Conservation (phyloP, 805 yeast species). For the Kuraishia capsulata region DNA sequence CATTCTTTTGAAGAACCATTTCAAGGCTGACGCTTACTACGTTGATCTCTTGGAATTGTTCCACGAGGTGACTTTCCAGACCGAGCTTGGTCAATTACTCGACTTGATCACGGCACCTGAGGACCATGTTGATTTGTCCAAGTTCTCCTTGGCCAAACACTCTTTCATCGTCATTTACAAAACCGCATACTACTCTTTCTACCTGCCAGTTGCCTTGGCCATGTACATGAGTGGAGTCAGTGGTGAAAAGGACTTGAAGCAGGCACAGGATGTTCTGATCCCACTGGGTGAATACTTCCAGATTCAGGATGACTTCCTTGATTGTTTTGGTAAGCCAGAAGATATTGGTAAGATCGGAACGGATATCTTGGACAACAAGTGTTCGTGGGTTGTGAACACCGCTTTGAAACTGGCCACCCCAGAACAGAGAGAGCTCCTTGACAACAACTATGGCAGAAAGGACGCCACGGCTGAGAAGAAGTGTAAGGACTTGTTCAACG, state of each 20-base stretch:
- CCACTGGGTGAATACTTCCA: conserved; percentile 98
- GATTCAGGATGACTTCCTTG: conserved; percentile 95
- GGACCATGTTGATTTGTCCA: conserved; percentile 79
- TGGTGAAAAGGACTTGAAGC: conserved; percentile 67
- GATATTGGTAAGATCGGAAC: conserved; percentile 98
- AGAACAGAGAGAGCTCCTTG: conserved; percentile 76
- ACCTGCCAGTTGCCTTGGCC: conserved; percentile 94
- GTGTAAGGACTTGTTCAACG: conserved; percentile 66
- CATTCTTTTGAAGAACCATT: conserved; percentile 79
- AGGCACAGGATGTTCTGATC: conserved; percentile 78
- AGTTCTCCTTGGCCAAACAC: conserved; percentile 83
- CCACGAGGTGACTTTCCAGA: conserved; percentile 96
- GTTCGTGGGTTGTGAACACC: conserved; percentile 95
- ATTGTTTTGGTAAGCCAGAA: conserved; percentile 95
- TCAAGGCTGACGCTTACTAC: conserved; percentile 73
- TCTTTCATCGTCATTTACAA: conserved; percentile 93
- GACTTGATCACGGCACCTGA: conserved; percentile 98
- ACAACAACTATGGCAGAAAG: conserved; percentile 85
- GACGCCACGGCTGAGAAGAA: conserved; percentile 55
- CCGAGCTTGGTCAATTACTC: conserved; percentile 93
- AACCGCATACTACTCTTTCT: conserved; percentile 96
- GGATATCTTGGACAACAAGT: conserved; percentile 95
- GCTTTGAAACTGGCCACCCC: conserved; percentile 73
- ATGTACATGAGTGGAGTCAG: conserved; percentile 85
- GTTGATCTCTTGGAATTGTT: conserved; percentile 86